Evolutionary conservation across 805 yeast species (phyloP).

Genomic region (Candida maesae): DNA sequence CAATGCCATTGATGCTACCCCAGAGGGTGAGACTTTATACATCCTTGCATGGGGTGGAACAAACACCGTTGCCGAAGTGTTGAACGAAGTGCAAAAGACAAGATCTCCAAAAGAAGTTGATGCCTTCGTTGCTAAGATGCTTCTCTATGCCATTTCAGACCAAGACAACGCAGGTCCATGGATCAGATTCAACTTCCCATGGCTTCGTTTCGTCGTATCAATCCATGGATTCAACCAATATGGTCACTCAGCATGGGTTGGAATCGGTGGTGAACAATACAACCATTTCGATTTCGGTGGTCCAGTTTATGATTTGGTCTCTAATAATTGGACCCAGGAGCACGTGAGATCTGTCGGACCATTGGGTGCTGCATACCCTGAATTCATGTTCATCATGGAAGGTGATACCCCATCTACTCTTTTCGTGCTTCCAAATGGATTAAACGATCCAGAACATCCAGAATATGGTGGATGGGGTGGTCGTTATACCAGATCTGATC

Average conservation of each 20-base stretch:
- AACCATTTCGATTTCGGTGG: slow-evolving; percentile 27
- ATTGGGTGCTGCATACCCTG: slow-evolving; percentile 27
- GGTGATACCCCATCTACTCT: slow-evolving; percentile 31
- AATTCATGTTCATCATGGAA: slow-evolving; percentile 27
- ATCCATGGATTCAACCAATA: slow-evolving; percentile 29
- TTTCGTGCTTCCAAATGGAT: slow-evolving; percentile 29
- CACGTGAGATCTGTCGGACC: slow-evolving; percentile 27
- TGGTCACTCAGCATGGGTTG: slow-evolving; percentile 30
- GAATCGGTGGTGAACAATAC: slow-evolving; percentile 28
- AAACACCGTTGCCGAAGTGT: slow-evolving; percentile 29
- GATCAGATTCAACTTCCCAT: slow-evolving; percentile 29
- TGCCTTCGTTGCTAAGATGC: slow-evolving; percentile 18
- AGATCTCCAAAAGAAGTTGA: slow-evolving; percentile 17
- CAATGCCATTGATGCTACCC: slow-evolving; percentile 21
- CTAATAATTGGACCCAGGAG: slow-evolving; percentile 25
- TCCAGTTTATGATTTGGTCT: slow-evolving; percentile 23
- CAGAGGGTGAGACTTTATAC: slow-evolving; percentile 20
- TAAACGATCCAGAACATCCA: slow-evolving; percentile 28
- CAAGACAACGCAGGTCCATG: slow-evolving; percentile 34
- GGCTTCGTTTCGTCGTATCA: slow-evolving; percentile 26
- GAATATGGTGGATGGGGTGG: slow-evolving; percentile 36
- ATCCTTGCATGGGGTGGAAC: slow-evolving; percentile 33
- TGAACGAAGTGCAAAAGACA: slow-evolving; percentile 20
- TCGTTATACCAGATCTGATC: slow-evolving; percentile 24
- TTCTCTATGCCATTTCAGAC: slow-evolving; percentile 30